Evolutionary conservation across 768 basidiomycete species (phyloP).

Genomic region (Crepidotus variabilis): DNA sequence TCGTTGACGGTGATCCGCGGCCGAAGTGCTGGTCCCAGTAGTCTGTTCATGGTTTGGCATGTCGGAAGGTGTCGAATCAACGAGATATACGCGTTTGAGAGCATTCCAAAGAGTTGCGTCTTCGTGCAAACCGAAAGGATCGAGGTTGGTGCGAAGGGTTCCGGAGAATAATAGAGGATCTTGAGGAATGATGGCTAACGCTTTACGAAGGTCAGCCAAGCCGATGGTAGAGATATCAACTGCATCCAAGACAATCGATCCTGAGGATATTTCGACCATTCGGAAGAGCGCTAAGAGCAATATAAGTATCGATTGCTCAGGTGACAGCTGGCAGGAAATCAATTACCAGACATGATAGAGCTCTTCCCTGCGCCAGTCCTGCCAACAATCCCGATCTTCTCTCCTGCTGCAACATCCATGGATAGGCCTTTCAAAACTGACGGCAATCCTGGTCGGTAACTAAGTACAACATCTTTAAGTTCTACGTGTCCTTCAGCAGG

Average conservation of each 20-base stretch:
- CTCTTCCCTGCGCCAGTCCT: constrained; percentile 87
- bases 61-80: constrained; percentile 45
- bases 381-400: constrained; percentile 93
- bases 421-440: constrained; percentile 80
- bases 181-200: constrained; percentile 82
- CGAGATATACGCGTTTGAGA: constrained; percentile 77
- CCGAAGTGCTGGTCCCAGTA: constrained; percentile 38
- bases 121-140: constrained; percentile 80
- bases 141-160: constrained; percentile 81
- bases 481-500: constrained; percentile 70
- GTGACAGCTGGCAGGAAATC: constrained; percentile 1
- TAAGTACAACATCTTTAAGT: constrained; percentile 72
- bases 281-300: constrained; percentile 69
- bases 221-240: constrained; percentile 84
- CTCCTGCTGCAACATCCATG: constrained; percentile 66
- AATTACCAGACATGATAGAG: constrained; percentile 73
- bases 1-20: background rate
- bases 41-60: constrained; percentile 12
- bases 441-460: constrained; percentile 86
- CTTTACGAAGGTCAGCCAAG: constrained; percentile 63
- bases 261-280: constrained; percentile 74
- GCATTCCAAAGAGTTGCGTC: constrained; percentile 90
- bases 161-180: constrained; percentile 72
- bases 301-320: background rate
- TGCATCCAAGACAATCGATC: constrained; percentile 75